Conservation (phyloP, 768 basidiomycete species). For the Trametes coccinea region DNA sequence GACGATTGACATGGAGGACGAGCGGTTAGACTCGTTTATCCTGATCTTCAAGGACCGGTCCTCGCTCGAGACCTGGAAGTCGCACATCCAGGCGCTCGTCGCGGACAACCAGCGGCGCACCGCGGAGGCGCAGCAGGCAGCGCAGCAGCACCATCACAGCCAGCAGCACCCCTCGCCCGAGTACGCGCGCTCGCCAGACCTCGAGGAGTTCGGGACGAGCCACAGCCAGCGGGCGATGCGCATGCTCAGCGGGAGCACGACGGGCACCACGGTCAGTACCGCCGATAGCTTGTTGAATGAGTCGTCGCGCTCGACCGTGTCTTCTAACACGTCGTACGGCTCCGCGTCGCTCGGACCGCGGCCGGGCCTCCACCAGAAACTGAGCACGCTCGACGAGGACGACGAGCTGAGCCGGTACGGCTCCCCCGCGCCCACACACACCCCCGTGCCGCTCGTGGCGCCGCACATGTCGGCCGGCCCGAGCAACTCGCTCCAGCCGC, state of each 20-base stretch:
- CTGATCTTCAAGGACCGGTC: slow-evolving; percentile 90
- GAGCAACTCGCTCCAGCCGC: slow-evolving; percentile 77
- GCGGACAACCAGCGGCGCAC: slow-evolving; percentile 64
- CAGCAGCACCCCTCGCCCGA: slow-evolving; percentile 4
- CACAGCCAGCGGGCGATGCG: slow-evolving; percentile 72
- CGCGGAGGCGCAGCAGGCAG: slow-evolving; percentile 34
- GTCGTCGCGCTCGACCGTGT: slow-evolving; percentile 63
- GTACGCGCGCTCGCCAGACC: slow-evolving; percentile 39
- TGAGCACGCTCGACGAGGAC: slow-evolving; percentile 71
- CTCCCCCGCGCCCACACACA: slow-evolving; percentile 31
- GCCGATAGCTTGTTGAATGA: slow-evolving; percentile 65
- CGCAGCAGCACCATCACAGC: slow-evolving; percentile 4
- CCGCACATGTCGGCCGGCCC: slow-evolving; percentile 74
- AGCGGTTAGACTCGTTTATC: slow-evolving; percentile 90
- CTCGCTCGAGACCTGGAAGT: slow-evolving; percentile 88
- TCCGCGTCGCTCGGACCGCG: slow-evolving; percentile 33
- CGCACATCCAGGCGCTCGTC: slow-evolving; percentile 79
- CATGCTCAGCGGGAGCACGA: slow-evolving; percentile 79
- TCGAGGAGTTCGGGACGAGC: slow-evolving; percentile 77
- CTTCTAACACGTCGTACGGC: slow-evolving; percentile 73
- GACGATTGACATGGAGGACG: slow-evolving; percentile 98
- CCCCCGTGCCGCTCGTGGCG: slow-evolving; percentile 53
- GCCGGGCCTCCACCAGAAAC: slow-evolving; percentile 43
- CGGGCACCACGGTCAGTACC: slow-evolving; percentile 56
- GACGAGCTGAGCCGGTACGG: slow-evolving; percentile 62